Evolutionary conservation across 2,329 filamentous ascomycete species (phyloP), one percentile per base, ranked within the genome.

Genomic region (Neopestalotiopsis sp.): DNA sequence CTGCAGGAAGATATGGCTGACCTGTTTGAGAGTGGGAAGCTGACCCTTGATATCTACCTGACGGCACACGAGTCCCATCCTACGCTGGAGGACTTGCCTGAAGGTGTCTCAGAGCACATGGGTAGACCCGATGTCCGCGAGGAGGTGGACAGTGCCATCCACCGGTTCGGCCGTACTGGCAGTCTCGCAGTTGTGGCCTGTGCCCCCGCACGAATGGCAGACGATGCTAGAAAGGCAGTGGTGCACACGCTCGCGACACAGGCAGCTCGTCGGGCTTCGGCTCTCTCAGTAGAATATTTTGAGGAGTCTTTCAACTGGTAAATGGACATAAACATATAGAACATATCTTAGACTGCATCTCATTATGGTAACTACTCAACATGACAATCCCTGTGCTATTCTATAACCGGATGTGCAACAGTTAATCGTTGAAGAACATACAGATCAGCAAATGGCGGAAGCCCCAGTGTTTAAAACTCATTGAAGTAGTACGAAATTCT

Each of bases 221-320:
- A 85, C 68, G 81, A 84, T 38, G 77, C 82, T 3, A 74, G 84
- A 57, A 71, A 70, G 60, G 79, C 81, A 0, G 81, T 82, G 0
- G 77, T 80, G 0, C 73, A 75, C 1, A 71, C 77, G 14, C 69
- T 84, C 20, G 71, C 69, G 1, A 70, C 70, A 5, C 75, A 71
- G 9, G 72, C 71, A 7, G n/a, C 60, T n/a, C 30, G 28, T 17
- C 30, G 9, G 7, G 65, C 70, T 28, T 59, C 57, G 30, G 30
- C 9, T 28, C 12, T 59, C 20, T 59, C 57, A 1, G 71, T 83
- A 66, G 80, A 84, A 13, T 84, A 83, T 49, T 84, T 83, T 67
- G 80, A 84, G 34, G 82, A 84, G 72, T 81, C 78, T 4, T 84
- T 84, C 45, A 79, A 80, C 30, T 84, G 82, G 82, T 84, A 67